Conservation (phyloP, 345 rosid species). For the Linum trigynum region DNA sequence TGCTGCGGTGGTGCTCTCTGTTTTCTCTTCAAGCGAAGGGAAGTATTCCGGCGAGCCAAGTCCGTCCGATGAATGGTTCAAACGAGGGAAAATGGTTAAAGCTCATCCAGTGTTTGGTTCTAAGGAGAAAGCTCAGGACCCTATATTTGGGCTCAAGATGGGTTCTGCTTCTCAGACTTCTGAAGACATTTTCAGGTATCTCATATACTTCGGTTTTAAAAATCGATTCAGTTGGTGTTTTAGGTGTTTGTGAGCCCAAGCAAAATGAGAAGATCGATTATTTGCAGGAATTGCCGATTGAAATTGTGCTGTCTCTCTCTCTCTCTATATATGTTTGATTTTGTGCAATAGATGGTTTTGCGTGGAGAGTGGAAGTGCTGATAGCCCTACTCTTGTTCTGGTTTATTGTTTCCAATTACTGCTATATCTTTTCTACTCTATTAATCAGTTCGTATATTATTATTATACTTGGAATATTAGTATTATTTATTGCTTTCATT, state of each 20-base stretch:
- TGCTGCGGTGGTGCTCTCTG: no score
- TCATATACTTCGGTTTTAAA: background rate
- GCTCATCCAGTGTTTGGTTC: conserved; percentile 63
- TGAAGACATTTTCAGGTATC: conserved; percentile 63
- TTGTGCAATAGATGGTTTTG: conserved; percentile 90
- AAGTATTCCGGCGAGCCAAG: conserved; percentile 76
- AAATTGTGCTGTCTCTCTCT: conserved; percentile 17
- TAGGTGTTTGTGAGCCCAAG: conserved; percentile 17
- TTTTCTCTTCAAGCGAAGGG: conserved; percentile 71
- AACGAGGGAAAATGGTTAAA: conserved; percentile 80
- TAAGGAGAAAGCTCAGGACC: conserved; percentile 77
- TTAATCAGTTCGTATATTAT: background rate
- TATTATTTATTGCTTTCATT: no score
- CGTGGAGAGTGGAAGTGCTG: conserved; percentile 59
- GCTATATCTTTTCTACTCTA: conserved; percentile 26
- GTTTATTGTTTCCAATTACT: conserved; percentile 91
- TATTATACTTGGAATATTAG: no score
- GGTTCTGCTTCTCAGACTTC: conserved; percentile 74
- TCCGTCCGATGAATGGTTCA: conserved; percentile 77
- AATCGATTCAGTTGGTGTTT: background rate
- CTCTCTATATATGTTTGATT: conserved; percentile 41
- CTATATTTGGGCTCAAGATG: conserved; percentile 78
- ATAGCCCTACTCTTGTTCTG: conserved; percentile 53
- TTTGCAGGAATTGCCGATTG: conserved; percentile 44
- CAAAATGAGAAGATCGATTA: conserved; percentile 37